Base-by-base conservation (phyloP, 192 early-diverging fungal genomes). In the Coemansia sp. region DNA sequence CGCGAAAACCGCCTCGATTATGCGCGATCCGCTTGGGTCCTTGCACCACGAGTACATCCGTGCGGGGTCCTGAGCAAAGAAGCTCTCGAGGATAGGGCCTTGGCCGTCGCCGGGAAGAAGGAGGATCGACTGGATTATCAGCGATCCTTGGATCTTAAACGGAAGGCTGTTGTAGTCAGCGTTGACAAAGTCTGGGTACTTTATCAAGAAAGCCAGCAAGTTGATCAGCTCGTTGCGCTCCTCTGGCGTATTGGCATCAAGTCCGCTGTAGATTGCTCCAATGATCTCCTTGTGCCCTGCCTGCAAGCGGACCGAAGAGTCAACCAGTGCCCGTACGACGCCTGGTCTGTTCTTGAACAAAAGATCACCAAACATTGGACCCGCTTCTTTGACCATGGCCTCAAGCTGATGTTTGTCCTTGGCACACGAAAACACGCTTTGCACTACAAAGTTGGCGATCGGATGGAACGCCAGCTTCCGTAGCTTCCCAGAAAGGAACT, bases 391-490 rank as follows among this genome's bases (percentile, higher is more conserved):
- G 19, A 95, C 70, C 69, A 95, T 84, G 48, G 86, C 70, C 42
- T 83, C 80, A 5, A 90, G 74, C 71, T 91, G 89, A 0, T 76
- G 67, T 14, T 70, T 73, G 33, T 79, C 89, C 59, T 86, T 81
- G 40, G 81, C 87, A 58, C 89, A 73, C 38, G 76, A 75, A 42
- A 93, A 84, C 66, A 93, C 73, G 34, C 85, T 82, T 74, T 95
- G 93, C 14, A 95, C 89, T 1, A 95, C 92, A 80, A 93, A 93
- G 71, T 95, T 95, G 67, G 89, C 84, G 19, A 87, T 82, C 32
- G 87, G 88, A 68, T 93, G 85, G 40, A 74, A 63, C 46, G 87
- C 87, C 32, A 92, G 84, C 52, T 86, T 81, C 46, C 80, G 71
- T 17, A 93, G 69, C 29, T 83, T 81, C 15, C 69, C 73, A 33